These are phyloP conservation scores for Ophiostoma himal-ulmi DNA, from an alignment of 2,329 filamentous ascomycete genomes.

Conservation along the genomic window DNA sequence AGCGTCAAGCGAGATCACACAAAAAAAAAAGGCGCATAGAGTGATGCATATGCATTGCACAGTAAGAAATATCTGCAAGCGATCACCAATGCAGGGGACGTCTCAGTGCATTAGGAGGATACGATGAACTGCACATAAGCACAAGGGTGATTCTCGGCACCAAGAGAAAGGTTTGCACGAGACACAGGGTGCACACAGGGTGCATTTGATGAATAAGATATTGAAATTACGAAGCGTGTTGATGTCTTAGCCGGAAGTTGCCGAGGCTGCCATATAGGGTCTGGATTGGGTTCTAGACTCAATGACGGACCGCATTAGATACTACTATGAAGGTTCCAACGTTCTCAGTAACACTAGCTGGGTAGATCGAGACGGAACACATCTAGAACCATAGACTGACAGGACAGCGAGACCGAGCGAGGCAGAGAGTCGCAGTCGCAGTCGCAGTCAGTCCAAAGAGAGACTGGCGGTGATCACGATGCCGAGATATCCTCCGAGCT, in stretches of 20 bases:
- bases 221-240: not conserved
- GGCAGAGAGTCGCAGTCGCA: too few relatives aligned
- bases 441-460: too few relatives aligned
- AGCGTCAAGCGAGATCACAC: not conserved
- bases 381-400: not conserved
- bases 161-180: not conserved
- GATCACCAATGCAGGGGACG: not conserved
- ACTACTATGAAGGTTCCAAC: not conserved
- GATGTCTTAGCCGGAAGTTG: not conserved
- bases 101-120: not conserved
- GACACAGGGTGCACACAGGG: too few relatives aligned
- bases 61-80: not conserved
- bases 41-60: not conserved
- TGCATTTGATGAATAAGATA: not conserved
- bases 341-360: not conserved
- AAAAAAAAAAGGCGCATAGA: not conserved
- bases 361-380: not conserved
- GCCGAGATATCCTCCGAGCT: not conserved
- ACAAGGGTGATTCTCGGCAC: not conserved
- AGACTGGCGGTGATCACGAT: not conserved
- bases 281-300: not conserved
- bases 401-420: not conserved
- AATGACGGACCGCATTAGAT: too few relatives aligned
- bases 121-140: not conserved
- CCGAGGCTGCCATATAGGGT: not conserved